Evolutionary conservation across 306 rosid genomes (phyloP).

Genomic region (Vigna radiata): DNA sequence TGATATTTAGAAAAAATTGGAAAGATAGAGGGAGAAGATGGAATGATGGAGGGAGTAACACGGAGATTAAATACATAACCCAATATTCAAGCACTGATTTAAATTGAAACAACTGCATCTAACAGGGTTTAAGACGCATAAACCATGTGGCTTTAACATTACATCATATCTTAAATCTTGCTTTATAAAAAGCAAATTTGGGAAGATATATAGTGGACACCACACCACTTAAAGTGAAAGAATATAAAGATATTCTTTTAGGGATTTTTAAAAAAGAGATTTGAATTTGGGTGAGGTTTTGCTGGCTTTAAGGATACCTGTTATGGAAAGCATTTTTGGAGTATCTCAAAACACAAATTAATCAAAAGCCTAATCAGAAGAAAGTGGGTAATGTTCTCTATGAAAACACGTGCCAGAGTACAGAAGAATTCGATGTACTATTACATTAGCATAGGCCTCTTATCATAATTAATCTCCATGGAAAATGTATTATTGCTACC

Average conservation of each 20-base stretch:
- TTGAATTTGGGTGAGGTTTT: conserved; percentile 49
- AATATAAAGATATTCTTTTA: conserved; percentile 3
- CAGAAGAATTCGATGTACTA: conserved; percentile 42
- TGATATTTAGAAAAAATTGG: too few species aligned
- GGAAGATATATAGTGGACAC: conserved; percentile 46
- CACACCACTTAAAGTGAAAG: conserved; percentile 34
- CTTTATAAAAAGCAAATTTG: conserved; percentile 35
- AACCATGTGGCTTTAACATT: conserved; percentile 62
- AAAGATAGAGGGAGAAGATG: too few species aligned
- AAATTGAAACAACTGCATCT: conserved; percentile 40
- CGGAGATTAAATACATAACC: not conserved
- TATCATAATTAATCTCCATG: conserved; percentile 36
- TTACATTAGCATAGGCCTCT: conserved; percentile 27
- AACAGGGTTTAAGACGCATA: conserved; percentile 51
- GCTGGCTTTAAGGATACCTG: conserved; percentile 75
- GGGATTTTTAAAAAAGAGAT: conserved; percentile 15
- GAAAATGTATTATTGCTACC: conserved; percentile 38
- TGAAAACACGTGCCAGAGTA: conserved; percentile 36
- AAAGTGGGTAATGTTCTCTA: conserved; percentile 48
- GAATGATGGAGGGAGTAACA: too few species aligned
- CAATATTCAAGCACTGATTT: conserved; percentile 36
- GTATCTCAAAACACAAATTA: conserved; percentile 40
- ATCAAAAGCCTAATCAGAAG: conserved; percentile 54
- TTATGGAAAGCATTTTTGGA: conserved; percentile 25
- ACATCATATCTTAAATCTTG: conserved; percentile 34